phyloP scores from a whole-genome alignment of 805 yeast species.

The Pichia californica region DNA sequence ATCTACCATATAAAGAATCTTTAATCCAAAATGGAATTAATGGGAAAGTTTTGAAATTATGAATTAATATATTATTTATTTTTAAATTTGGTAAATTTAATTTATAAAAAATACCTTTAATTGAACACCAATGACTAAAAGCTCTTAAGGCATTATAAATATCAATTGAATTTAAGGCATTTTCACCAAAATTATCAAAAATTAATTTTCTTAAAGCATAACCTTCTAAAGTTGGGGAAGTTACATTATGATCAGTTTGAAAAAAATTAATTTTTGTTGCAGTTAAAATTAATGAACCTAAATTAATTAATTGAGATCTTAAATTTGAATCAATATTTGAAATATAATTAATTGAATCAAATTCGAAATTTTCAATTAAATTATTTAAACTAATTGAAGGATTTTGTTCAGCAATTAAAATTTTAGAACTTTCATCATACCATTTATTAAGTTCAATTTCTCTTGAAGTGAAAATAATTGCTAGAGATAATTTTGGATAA shows the following conservation, averaged over 20 bases:
- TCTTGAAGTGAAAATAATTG: slow-evolving; percentile 44
- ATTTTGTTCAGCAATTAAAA: slow-evolving; percentile 31
- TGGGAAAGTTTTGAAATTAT: slow-evolving; percentile 36
- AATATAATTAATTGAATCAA: slow-evolving; percentile 32
- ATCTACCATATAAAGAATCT: slow-evolving; percentile 36
- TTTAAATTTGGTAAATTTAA: slow-evolving; percentile 35
- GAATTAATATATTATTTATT: slow-evolving; percentile 26
- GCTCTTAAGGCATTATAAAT: slow-evolving; percentile 43
- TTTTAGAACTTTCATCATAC: slow-evolving; percentile 40
- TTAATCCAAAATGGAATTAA: slow-evolving; percentile 35
- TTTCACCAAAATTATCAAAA: slow-evolving; percentile 34
- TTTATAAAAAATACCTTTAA: slow-evolving; percentile 39
- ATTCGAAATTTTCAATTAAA: slow-evolving; percentile 10
- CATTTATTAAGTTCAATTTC: slow-evolving; percentile 42
- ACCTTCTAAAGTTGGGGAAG: slow-evolving; percentile 42
- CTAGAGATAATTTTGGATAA: slow-evolving; percentile 37
- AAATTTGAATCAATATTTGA: slow-evolving; percentile 21
- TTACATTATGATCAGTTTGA: slow-evolving; percentile 51
- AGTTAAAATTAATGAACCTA: slow-evolving; percentile 38
- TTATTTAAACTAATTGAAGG: slow-evolving; percentile 29
- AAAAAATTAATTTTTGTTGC: slow-evolving; percentile 46
- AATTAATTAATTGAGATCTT: slow-evolving; percentile 29
- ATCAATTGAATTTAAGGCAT: slow-evolving; percentile 31
- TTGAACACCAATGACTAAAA: slow-evolving; percentile 51
- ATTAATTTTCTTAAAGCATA: slow-evolving; percentile 35